Evolutionary conservation across 2,329 filamentous ascomycete genomes (phyloP).

Genomic region (Sclerotinia borealis): DNA sequence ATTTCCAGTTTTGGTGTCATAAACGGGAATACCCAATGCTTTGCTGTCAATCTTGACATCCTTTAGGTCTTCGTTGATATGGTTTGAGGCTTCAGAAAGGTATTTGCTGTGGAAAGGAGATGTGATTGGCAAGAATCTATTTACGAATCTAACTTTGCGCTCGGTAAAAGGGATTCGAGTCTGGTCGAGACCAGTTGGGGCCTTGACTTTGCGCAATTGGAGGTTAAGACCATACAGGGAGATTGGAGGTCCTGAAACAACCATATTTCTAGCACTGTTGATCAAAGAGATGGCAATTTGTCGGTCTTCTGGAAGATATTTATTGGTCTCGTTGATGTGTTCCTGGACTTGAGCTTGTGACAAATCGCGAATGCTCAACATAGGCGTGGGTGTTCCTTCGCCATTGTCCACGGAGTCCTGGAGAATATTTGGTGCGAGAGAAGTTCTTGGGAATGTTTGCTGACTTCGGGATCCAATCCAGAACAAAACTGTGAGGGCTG

Average conservation of each 20-base stretch:
- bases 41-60: constrained; percentile 69
- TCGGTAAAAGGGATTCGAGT: constrained; percentile 90
- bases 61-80: constrained; percentile 83
- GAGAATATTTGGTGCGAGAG: constrained; percentile 81
- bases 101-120: constrained; percentile 98
- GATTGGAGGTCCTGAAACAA: constrained; percentile 91
- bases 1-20: constrained; percentile 80
- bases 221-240: constrained; percentile 95
- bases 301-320: constrained; percentile 85
- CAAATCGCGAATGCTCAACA: constrained; percentile 95
- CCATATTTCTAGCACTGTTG: constrained; percentile 95
- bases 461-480: constrained; percentile 98
- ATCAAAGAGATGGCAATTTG: constrained; percentile 94
- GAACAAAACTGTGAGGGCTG: constrained; percentile 88
- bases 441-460: constrained; percentile 93
- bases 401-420: constrained; percentile 92
- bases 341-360: constrained; percentile 84
- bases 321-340: constrained; percentile 94
- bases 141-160: constrained; percentile 92
- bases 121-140: constrained; percentile 95
- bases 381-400: constrained; percentile 92
- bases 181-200: constrained; percentile 94
- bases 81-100: constrained; percentile 70
- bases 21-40: constrained; percentile 77
- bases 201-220: constrained; percentile 93